Conservation (phyloP, 768 basidiomycete species). For the Clitopilus hobsonii region DNA sequence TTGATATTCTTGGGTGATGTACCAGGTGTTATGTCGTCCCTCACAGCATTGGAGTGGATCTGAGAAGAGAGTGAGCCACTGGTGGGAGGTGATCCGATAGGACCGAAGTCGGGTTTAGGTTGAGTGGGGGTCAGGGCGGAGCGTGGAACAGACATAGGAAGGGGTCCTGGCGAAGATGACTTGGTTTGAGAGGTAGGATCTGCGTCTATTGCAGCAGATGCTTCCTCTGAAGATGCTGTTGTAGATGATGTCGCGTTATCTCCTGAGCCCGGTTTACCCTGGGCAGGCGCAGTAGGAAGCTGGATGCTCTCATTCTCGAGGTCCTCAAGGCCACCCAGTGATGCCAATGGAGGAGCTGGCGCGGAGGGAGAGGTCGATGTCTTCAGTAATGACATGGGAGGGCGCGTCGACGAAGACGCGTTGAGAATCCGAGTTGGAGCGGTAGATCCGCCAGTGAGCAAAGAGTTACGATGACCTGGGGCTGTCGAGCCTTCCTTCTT, state of each 20-base stretch:
- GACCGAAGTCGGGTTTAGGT: slow-evolving; percentile 56
- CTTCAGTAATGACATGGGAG: slow-evolving; percentile 64
- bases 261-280: slow-evolving; percentile 22
- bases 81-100: slow-evolving; percentile 77
- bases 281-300: slow-evolving; percentile 40
- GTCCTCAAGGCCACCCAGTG: slow-evolving; percentile 65
- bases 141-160: slow-evolving; percentile 56
- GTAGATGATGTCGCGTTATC: slow-evolving; percentile 6
- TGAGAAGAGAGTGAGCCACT: slow-evolving; percentile 29
- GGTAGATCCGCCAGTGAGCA: slow-evolving; percentile 54
- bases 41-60: slow-evolving; percentile 23
- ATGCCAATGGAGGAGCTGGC: slow-evolving; percentile 73
- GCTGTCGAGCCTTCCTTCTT: slow-evolving; percentile 22
- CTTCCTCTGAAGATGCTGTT: slow-evolving; percentile 5
- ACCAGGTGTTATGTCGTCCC: slow-evolving; percentile 37
- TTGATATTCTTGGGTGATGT: slow-evolving; percentile 45
- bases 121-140: slow-evolving; percentile 33
- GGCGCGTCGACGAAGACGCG: slow-evolving; percentile 37
- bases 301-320: slow-evolving; percentile 33
- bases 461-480: slow-evolving; percentile 29
- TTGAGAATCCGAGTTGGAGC: slow-evolving; percentile 54
- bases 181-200: slow-evolving; percentile 13
- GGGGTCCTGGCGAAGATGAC: slow-evolving; percentile 39
- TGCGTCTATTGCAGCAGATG: neutral
- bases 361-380: slow-evolving; percentile 72